These are phyloP conservation scores for Nepenthes gracilis DNA, from an alignment of 148 eudicot genomes.

Conservation along the genomic window DNA sequence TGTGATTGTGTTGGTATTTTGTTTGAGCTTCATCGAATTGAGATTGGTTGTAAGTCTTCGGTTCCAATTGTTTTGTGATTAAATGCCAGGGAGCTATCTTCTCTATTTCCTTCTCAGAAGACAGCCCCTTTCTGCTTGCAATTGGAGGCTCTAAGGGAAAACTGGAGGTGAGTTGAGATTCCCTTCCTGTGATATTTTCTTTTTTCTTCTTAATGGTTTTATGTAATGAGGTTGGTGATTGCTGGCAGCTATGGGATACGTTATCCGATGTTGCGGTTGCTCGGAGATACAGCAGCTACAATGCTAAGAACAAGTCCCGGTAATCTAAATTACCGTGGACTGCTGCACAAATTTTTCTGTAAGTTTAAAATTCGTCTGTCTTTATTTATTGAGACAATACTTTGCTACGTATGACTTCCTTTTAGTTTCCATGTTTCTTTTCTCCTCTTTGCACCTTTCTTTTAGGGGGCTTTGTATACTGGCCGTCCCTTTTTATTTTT, in stretches of 20 bases:
- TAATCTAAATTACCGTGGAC: background rate
- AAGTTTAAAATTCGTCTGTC: too few species aligned
- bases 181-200: background rate
- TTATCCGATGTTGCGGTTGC: constrained; percentile 44
- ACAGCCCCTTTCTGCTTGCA: constrained; percentile 65
- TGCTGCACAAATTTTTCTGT: background rate
- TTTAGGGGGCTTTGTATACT: too few species aligned
- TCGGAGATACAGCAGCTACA: constrained; percentile 24
- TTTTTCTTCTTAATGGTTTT: background rate
- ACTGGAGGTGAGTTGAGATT: constrained; percentile 42
- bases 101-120: constrained; percentile 68
- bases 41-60: too few species aligned
- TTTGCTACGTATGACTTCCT: too few species aligned
- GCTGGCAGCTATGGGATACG: constrained; percentile 70
- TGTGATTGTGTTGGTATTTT: too few species aligned
- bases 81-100: constrained; percentile 75
- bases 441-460: too few species aligned
- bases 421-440: too few species aligned
- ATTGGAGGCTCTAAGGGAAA: constrained; percentile 89
- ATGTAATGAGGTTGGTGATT: background rate
- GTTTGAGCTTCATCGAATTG: too few species aligned
- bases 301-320: background rate
- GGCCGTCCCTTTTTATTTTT: too few species aligned
- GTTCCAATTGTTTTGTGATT: background rate
- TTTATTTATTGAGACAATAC: too few species aligned